Evolutionary conservation across 306 rosid genomes (phyloP), one percentile per base, ranked within the genome.

Genomic region (Oxytropis ochrocephala): DNA sequence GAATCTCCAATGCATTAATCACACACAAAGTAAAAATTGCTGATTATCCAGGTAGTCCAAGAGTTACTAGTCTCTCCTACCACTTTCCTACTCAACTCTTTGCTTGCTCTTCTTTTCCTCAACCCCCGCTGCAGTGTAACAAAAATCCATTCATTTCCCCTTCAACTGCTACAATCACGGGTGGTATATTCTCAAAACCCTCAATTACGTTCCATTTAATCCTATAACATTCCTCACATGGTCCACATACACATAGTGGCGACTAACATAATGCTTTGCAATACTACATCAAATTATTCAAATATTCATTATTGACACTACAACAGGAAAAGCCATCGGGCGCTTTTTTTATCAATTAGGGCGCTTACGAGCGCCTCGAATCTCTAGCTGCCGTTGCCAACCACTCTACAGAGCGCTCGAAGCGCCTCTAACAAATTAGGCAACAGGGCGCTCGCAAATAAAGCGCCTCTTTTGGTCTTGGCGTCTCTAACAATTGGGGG

Each of bases 261-360:
- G 39, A 9, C 55, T 52, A 63, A 17, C 16, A 60, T 7, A 8
- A 13, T 8, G 42, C 67, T 67, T 58, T 41, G 39, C 5, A 67
- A 14, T 52, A 69, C n/a, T 13, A 21, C 30, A 56, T 71, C 48
- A 12, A 75, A 48, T 16, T 75, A 38, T 49, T 67, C n/a, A 47
- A 67, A 66, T 13, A 14, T 27, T 18, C 41, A 47, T 14, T 5
- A 67, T 29, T 36, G 51, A 46, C 60, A 59, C 41, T 51, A n/a
- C n/a, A n/a, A n/a, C n/a, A n/a, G n/a, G n/a, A n/a, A n/a, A n/a
- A n/a, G n/a, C n/a, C n/a, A n/a, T n/a, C n/a, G n/a, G n/a, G n/a
- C n/a, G n/a, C n/a, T n/a, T n/a, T n/a, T n/a, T n/a, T n/a, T n/a
- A n/a, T n/a, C n/a, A n/a, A n/a, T n/a, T n/a, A n/a, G n/a, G n/a